Evolutionary conservation across 768 basidiomycete genomes (phyloP), one percentile per base, ranked within the genome.

Genomic region (Lanmaoa rubissima): DNA sequence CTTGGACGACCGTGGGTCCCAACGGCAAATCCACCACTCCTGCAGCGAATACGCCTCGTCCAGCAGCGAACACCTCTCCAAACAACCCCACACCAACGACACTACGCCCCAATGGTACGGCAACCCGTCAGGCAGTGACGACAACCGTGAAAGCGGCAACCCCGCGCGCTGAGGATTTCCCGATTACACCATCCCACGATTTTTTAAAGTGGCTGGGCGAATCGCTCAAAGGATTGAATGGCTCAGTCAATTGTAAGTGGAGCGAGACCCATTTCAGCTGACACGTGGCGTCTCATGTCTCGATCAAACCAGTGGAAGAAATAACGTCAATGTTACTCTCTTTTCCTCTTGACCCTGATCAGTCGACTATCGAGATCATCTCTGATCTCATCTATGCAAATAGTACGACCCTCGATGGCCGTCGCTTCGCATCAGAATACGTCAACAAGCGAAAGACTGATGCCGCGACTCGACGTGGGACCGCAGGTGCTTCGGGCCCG

Each of bases 251-350:
- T 60, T 68, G 85, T 86, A 63, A 63, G 80, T 69, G 44, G 28
- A 51, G 44, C 36, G 17, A 48, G 40, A 51, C 26, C 34, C 40
- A 24, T 57, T 48, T 34, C 24, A 38, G 26, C 44, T 54, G 39
- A 42, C 52, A 45, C 38, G 39, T 39, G 58, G 19, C n/a, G 41
- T 66, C 61, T 69, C 34, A 67, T 58, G 21, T 61, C 48, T 53
- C n/a, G 44, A 51, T 55, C 46, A 19, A 56, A 66, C 53, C 45
- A 97, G 95, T 96, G 51, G 97, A 98, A 70, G 97, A 98, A 63
- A 94, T 98, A 69, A 87, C 93, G 67, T 87, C 90, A 45, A 96
- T 98, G 93, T 77, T 99, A 24, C 82, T 99, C 26, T 86, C 90
- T 1, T 98, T 99, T 79, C 91, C 96, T 4, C 73, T 98, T 49